Conservation (phyloP, 495 filamentous ascomycete species). For the Tuber umbilicatum region DNA sequence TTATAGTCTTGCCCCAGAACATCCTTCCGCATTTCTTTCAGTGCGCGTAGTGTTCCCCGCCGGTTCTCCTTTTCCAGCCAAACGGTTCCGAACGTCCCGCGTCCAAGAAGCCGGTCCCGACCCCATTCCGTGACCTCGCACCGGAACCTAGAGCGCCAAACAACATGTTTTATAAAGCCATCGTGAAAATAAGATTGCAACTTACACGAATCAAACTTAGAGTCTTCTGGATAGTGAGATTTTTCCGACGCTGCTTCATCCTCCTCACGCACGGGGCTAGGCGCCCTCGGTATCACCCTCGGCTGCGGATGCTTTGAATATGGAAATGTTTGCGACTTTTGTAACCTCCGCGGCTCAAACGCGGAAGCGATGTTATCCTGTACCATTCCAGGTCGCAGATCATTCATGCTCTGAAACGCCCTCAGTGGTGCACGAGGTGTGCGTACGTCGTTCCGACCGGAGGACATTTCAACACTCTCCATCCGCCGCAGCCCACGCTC, state of each 20-base stretch:
- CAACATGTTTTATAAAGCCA: background rate
- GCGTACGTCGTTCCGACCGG: background rate
- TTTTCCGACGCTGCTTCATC: background rate
- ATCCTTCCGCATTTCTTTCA: conserved; percentile 8
- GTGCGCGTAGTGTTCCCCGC: background rate
- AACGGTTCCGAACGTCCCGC: conserved; percentile 4
- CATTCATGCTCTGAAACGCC: background rate
- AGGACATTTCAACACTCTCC: background rate
- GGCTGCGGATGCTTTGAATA: background rate
- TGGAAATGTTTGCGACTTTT: background rate
- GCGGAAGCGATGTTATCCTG: background rate
- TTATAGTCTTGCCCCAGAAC: background rate
- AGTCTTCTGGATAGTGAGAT: background rate
- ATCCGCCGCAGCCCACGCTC: background rate
- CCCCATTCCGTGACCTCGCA: conserved; percentile 3
- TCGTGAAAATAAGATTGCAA: background rate
- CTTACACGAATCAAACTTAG: background rate
- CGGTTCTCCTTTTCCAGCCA: background rate
- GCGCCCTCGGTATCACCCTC: background rate
- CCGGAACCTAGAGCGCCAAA: background rate
- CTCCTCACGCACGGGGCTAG: background rate
- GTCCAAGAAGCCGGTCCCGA: background rate
- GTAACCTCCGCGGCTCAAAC: background rate
- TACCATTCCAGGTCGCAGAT: background rate
- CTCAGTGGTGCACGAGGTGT: background rate